Conservation (phyloP, 179 eudicot species). For the Silene coronaria region DNA sequence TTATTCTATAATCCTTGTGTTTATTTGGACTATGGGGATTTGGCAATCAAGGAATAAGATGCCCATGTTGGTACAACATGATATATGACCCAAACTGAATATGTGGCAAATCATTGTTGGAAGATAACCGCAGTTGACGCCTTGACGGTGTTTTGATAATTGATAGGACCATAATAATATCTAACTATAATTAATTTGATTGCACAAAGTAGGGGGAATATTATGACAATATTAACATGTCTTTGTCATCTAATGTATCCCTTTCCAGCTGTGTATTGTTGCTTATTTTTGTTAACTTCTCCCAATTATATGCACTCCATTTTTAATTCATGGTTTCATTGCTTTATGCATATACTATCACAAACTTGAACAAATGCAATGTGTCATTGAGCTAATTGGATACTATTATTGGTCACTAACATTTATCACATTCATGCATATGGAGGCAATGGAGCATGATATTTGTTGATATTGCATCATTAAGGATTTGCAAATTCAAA, state of each 20-base stretch:
- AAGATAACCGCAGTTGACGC: neutral
- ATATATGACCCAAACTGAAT: neutral
- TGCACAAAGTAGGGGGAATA: neutral
- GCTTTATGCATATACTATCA: neutral
- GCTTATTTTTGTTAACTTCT: too few relatives aligned
- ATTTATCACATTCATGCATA: neutral
- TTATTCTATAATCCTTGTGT: too few relatives aligned
- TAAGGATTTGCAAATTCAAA: too few relatives aligned
- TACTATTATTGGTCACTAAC: neutral
- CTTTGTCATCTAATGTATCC: neutral
- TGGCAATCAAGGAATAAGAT: neutral
- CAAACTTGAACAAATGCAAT: neutral
- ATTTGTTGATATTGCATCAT: neutral
- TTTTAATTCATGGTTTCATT: neutral
- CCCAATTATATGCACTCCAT: too few relatives aligned
- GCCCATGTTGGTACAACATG: neutral
- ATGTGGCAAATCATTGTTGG: slow-evolving; percentile 11
- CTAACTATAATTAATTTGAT: neutral
- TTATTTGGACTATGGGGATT: too few relatives aligned
- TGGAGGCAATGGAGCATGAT: neutral
- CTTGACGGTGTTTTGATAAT: too few relatives aligned
- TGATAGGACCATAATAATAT: too few relatives aligned
- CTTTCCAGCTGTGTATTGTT: neutral
- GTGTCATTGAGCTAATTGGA: neutral
- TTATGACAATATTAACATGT: neutral